Evolutionary conservation across 768 basidiomycete species (phyloP).

Genomic region (Tricholoma furcatifolium): DNA sequence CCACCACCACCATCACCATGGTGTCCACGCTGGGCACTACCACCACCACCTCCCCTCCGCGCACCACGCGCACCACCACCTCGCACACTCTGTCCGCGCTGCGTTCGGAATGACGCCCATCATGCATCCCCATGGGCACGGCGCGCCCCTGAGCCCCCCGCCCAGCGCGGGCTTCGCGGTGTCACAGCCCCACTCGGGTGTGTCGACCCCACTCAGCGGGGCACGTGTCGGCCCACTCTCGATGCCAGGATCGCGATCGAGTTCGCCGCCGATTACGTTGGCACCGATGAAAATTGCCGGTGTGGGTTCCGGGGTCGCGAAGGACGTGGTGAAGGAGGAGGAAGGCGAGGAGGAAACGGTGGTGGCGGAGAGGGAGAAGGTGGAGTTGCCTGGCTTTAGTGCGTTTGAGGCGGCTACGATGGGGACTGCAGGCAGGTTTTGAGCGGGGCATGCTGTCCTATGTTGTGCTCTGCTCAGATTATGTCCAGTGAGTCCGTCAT

Average conservation of each 20-base stretch:
- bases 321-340: conserved; percentile 16
- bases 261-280: conserved; percentile 69
- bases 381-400: conserved; percentile 63
- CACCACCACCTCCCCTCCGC: conserved; percentile 13
- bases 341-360: conserved; percentile 13
- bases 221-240: conserved; percentile 16
- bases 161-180: neutral
- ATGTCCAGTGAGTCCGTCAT: no score
- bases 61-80: conserved; percentile 49
- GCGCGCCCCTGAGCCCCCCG: neutral
- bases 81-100: conserved; percentile 80
- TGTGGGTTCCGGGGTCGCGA: conserved; percentile 8
- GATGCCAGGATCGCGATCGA: conserved; percentile 60
- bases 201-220: conserved; percentile 16
- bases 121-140: conserved; percentile 23
- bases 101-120: conserved; percentile 95
- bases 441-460: conserved; percentile 1
- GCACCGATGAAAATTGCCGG: conserved; percentile 53
- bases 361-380: conserved; percentile 25
- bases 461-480: no score
- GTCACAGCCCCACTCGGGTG: conserved; percentile 22
- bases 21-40: conserved; percentile 38
- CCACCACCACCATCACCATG: conserved; percentile 35
- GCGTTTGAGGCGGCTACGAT: conserved; percentile 59
- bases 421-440: conserved; percentile 10